Percentiles rank a stretch among this genome's conserved stretches.
These are phyloP conservation scores for Paramecium biaurelia DNA, from an alignment of 73 alveolate species.

Conservation along the genomic window DNA sequence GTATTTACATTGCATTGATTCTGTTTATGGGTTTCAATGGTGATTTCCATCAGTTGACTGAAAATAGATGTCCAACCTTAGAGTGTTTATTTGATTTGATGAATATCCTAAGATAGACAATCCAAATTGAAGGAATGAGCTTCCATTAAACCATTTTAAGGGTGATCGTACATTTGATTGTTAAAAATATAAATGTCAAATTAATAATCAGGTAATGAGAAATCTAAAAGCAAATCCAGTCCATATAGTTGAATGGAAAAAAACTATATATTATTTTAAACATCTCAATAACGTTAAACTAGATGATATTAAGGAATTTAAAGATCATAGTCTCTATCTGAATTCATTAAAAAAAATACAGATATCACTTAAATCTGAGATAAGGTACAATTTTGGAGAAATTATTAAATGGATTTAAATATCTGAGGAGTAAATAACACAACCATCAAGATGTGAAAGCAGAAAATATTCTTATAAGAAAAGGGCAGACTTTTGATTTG, in stretches of 20 bases:
- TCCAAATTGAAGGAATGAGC: background rate
- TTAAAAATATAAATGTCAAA: background rate
- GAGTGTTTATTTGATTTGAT: background rate
- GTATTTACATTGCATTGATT: background rate
- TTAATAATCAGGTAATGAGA: background rate
- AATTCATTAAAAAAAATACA: background rate
- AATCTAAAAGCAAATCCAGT: slow-evolving; percentile 11
- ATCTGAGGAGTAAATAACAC: slow-evolving; percentile 3
- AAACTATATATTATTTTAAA: background rate
- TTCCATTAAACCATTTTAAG: background rate
- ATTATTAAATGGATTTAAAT: slow-evolving; percentile 52
- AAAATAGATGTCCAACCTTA: slow-evolving; percentile 29
- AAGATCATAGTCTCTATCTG: background rate
- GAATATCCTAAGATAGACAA: background rate
- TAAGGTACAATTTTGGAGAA: slow-evolving; percentile 39
- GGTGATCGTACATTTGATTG: slow-evolving; percentile 33
- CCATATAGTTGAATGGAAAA: background rate
- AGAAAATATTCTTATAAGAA: slow-evolving; percentile 86
- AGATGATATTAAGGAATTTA: slow-evolving; percentile 39
- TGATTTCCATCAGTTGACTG: background rate
- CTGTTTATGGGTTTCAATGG: background rate
- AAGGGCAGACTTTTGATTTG: slow-evolving; percentile 98
- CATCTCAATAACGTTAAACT: slow-evolving; percentile 55
- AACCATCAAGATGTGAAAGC: slow-evolving; percentile 97
- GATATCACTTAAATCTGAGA: slow-evolving; percentile 47